These are phyloP conservation scores for Quillaja saponaria DNA, from an alignment of 306 rosid genomes.

Conservation along the genomic window DNA sequence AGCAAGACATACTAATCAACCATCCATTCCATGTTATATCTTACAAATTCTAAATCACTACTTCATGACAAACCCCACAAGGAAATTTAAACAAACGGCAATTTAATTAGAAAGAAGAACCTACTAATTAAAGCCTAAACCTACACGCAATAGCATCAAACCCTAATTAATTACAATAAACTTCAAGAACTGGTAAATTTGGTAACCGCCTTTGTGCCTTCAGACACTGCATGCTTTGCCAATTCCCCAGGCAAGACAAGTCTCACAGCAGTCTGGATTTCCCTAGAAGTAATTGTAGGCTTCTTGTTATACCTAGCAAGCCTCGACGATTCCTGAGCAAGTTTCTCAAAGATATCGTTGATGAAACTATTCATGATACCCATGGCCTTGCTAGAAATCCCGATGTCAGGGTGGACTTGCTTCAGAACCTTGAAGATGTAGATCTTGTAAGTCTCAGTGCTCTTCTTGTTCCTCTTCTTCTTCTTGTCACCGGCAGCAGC, in stretches of 20 bases:
- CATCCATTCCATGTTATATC: too few species aligned
- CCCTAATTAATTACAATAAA: background rate
- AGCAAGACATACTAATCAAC: too few species aligned
- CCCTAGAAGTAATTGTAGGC: conserved; percentile 71
- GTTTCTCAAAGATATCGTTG: conserved; percentile 76
- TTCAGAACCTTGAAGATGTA: conserved; percentile 75
- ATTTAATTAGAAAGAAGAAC: background rate
- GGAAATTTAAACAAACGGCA: too few species aligned
- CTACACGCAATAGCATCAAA: background rate
- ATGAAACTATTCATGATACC: conserved; percentile 78
- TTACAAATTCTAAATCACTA: too few species aligned
- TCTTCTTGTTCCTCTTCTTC: conserved; percentile 73
- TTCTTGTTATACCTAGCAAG: conserved; percentile 80
- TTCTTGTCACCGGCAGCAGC: conserved; percentile 62
- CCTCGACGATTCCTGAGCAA: conserved; percentile 67
- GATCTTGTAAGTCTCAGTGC: conserved; percentile 70
- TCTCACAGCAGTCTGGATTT: conserved; percentile 75
- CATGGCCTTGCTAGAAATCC: conserved; percentile 77
- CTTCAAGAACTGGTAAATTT: conserved; percentile 57
- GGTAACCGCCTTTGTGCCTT: conserved; percentile 76
- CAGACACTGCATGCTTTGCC: conserved; percentile 73
- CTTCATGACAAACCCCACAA: too few species aligned
- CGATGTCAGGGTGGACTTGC: conserved; percentile 76
- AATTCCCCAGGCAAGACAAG: conserved; percentile 70
- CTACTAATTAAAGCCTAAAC: conserved; percentile 7